phyloP scores from a whole-genome alignment of 1,139 yeast species.

The Yamadazyma atmosphaerica region DNA sequence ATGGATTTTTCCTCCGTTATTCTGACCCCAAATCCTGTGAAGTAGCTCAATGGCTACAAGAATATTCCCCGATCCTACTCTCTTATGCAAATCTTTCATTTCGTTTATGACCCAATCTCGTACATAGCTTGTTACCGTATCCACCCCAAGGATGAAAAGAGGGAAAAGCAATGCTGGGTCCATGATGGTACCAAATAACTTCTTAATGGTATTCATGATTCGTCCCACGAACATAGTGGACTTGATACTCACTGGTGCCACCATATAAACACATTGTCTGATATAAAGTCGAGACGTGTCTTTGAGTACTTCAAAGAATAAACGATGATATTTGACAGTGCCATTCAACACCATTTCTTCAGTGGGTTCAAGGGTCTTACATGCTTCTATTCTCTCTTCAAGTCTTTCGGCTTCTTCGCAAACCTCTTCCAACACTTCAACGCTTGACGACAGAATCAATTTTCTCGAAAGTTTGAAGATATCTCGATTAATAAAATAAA shows the following conservation, averaged over 20 bases:
- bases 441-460: constrained; percentile 1
- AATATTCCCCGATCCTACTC: constrained; percentile 12
- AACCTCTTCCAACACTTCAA: constrained; percentile 5
- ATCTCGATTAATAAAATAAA: constrained; percentile 8
- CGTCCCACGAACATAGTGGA: constrained; percentile 7
- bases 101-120: constrained; percentile 10
- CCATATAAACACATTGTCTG: constrained; percentile 11
- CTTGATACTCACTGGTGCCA: constrained; percentile 7
- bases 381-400: constrained; percentile 6
- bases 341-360: constrained; percentile 7
- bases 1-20: constrained; percentile 9
- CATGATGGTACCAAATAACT: constrained; percentile 8
- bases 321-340: constrained; percentile 4
- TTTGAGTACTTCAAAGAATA: constrained; percentile 8
- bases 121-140: constrained; percentile 7
- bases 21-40: constrained; percentile 10
- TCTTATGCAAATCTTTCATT: constrained; percentile 4
- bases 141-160: constrained; percentile 12
- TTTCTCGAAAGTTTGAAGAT: constrained; percentile 5
- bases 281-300: constrained; percentile 7
- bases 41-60: constrained; percentile 10
- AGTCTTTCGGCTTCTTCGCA: constrained; percentile 8
- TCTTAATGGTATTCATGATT: constrained; percentile 6
- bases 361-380: constrained; percentile 8
- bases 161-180: constrained; percentile 12